Conservation (phyloP, 1,284 basidiomycete genomes). For the Microbotryum lychnidis-dioicae region DNA sequence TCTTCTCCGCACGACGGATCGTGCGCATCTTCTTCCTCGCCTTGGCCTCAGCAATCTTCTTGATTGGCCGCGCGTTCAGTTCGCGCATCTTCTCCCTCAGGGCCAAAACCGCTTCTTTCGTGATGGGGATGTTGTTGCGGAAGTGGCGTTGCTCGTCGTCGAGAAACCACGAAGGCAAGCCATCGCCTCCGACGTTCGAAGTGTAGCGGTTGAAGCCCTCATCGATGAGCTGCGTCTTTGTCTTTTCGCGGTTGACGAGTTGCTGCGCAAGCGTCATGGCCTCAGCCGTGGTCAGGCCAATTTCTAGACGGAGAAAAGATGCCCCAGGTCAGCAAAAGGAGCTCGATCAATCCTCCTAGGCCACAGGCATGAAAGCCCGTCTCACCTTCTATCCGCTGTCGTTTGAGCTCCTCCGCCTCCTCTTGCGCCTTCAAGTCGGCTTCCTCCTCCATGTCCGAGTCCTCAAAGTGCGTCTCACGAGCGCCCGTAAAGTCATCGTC, state of each 20-base stretch:
- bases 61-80: constrained; percentile 93
- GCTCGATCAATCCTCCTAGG: background rate
- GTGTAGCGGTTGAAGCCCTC: constrained; percentile 88
- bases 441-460: constrained; percentile 62
- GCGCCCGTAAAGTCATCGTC: constrained; percentile 64
- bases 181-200: constrained; percentile 68
- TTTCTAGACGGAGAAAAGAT: constrained; percentile 48
- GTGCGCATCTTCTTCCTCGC: constrained; percentile 93
- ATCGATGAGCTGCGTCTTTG: constrained; percentile 80
- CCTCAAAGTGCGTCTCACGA: constrained; percentile 53
- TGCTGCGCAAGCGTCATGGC: constrained; percentile 86
- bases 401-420: constrained; percentile 52
- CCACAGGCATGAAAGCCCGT: constrained; percentile 7
- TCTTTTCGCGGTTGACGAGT: constrained; percentile 84
- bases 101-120: constrained; percentile 85
- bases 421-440: constrained; percentile 52
- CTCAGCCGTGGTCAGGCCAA: constrained; percentile 81
- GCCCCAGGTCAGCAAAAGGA: background rate
- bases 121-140: constrained; percentile 89
- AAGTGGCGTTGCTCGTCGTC: constrained; percentile 93
- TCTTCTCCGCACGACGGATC: constrained; percentile 75
- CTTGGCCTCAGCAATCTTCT: constrained; percentile 97
- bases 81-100: constrained; percentile 86
- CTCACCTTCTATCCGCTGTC: constrained; percentile 59
- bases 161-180: constrained; percentile 89